Percentiles rank a stretch among this genome's conserved stretches.
phyloP scores from a whole-genome alignment of 768 basidiomycete genomes.

The Trametes cinnabarina region DNA sequence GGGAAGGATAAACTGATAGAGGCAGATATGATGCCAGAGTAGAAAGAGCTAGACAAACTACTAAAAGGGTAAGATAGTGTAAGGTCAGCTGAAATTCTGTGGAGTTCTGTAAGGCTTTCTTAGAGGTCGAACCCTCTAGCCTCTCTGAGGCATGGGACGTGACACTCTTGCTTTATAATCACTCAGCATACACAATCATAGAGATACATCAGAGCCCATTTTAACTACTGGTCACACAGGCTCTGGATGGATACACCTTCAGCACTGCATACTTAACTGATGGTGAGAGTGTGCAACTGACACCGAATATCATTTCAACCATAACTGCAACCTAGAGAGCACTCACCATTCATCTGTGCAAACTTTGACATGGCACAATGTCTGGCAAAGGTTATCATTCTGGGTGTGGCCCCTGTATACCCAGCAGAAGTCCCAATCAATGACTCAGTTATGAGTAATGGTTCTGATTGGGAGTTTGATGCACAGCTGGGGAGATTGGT shows the following conservation, averaged over 20 bases:
- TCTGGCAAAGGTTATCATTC: constrained; percentile 53
- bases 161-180: constrained; percentile 60
- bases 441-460: constrained; percentile 6
- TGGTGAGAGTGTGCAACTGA: constrained; percentile 58
- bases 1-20: no score
- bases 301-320: constrained; percentile 47
- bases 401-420: constrained; percentile 41
- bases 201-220: constrained; percentile 66
- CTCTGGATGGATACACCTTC: constrained; percentile 46
- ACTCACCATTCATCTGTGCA: constrained; percentile 41
- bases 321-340: constrained; percentile 38
- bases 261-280: constrained; percentile 74
- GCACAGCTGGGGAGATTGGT: constrained; percentile 41
- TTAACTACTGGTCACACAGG: constrained; percentile 58
- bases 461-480: constrained; percentile 40
- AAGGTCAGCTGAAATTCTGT: no score
- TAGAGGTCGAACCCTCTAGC: no score
- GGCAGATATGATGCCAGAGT: no score
- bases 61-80: no score
- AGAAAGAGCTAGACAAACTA: no score
- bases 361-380: constrained; percentile 45
- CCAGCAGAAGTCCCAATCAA: constrained; percentile 36
- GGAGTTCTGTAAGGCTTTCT: no score
- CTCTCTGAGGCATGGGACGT: no score
- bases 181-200: constrained; percentile 64